A percentile compares a stretch with the other conserved stretches of the same genome.
These are phyloP conservation scores for Blakeslea trispora DNA, from an alignment of 371 early-diverging fungal genomes.

Conservation along the genomic window DNA sequence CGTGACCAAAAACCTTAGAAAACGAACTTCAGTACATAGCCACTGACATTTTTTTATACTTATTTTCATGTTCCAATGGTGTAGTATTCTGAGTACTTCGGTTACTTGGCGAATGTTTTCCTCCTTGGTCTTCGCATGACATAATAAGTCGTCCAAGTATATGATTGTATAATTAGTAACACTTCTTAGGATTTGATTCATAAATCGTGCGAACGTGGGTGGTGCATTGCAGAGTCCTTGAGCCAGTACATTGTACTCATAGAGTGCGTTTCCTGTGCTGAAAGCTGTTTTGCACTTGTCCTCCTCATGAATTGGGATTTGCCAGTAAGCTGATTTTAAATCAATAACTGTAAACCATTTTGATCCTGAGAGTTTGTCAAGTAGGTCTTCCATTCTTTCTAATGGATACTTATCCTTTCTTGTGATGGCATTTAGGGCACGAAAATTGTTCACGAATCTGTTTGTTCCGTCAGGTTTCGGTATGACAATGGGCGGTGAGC, in stretches of 20 bases:
- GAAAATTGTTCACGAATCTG: slow-evolving; percentile 45
- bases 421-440: slow-evolving; percentile 38
- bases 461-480: background rate
- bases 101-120: background rate
- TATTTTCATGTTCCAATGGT: background rate
- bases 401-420: slow-evolving; percentile 33
- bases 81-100: background rate
- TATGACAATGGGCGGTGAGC: background rate
- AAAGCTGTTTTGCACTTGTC: slow-evolving; percentile 45
- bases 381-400: slow-evolving; percentile 34
- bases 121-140: no score
- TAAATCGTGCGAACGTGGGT: slow-evolving; percentile 35
- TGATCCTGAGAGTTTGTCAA: slow-evolving; percentile 24
- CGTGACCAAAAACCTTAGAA: background rate
- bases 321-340: slow-evolving; percentile 43
- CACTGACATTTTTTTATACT: slow-evolving; percentile 1
- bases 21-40: background rate
- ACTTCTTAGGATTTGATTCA: slow-evolving; percentile 5
- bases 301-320: slow-evolving; percentile 29
- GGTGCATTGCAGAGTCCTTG: slow-evolving; percentile 51
- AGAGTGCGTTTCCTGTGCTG: slow-evolving; percentile 19
- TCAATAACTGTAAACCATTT: slow-evolving; percentile 43
- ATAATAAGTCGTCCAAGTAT: background rate
- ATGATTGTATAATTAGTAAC: background rate
- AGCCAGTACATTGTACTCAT: slow-evolving; percentile 45